Percentiles rank a stretch among this genome's conserved stretches.
Evolutionary conservation across 2,329 filamentous ascomycete species (phyloP).

Genomic region (Aspergillus melleus): DNA sequence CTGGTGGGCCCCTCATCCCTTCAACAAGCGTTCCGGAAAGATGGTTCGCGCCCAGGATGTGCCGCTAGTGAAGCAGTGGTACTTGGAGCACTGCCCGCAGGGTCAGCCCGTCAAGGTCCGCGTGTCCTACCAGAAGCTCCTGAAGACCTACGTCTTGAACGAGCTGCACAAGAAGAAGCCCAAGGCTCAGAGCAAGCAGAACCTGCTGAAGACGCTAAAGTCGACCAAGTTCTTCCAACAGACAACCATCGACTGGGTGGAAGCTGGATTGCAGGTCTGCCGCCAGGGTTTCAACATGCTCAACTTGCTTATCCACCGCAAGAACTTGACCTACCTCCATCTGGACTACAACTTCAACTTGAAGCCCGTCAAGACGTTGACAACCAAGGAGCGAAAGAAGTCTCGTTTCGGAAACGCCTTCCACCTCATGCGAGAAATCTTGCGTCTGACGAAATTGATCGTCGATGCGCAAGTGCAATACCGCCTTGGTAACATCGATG

Average conservation of each 20-base stretch:
- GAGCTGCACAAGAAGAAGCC: constrained; percentile 94
- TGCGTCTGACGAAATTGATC: constrained; percentile 93
- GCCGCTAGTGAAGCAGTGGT: constrained; percentile 96
- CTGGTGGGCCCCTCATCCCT: constrained; percentile 98
- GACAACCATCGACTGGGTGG: constrained; percentile 98
- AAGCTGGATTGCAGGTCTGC: constrained; percentile 96
- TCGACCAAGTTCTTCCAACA: constrained; percentile 99
- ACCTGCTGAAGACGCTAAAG: constrained; percentile 84
- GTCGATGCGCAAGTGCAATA: constrained; percentile 99
- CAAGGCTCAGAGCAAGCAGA: constrained; percentile 94
- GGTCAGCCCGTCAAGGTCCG: constrained; percentile 94
- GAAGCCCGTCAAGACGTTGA: constrained; percentile 97
- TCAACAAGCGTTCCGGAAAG: constrained; percentile 86
- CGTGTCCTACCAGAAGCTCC: constrained; percentile 95
- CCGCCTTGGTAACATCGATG: constrained; percentile 94
- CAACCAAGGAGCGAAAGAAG: constrained; percentile 99
- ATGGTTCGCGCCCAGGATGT: constrained; percentile 99
- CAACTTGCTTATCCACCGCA: constrained; percentile 94
- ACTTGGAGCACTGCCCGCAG: constrained; percentile 89
- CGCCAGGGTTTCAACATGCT: constrained; percentile 99
- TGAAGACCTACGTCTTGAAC: constrained; percentile 95
- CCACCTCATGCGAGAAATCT: constrained; percentile 96
- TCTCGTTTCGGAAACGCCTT: constrained; percentile 98
- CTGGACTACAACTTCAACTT: constrained; percentile 99
- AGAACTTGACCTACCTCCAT: constrained; percentile 97